Base-by-base conservation (phyloP, 441 rosid genomes). In the Populus trichocarpa region DNA sequence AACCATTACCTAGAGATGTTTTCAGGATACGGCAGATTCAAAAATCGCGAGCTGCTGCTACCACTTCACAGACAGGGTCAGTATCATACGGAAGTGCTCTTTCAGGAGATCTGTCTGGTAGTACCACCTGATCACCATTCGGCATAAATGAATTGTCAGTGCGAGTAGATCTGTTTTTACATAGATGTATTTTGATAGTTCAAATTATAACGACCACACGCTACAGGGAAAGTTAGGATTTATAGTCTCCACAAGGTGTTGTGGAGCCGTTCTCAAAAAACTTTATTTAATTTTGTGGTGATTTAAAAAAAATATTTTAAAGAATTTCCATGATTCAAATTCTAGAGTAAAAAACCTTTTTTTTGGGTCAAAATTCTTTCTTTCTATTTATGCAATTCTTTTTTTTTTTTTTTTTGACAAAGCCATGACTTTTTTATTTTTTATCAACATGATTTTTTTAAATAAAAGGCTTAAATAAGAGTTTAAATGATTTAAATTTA, bases 41-140 rank as follows among this genome's bases (percentile, higher is more conserved):
- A 78, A 96, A 89, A 82, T 89, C 94, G 25, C 89, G 96, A 68
- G 90, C 87, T 40, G 90, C 87, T 40, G 87, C 84, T 61, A 67
- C 93, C 12, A 74, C 86, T 36, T 91, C 95, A 3, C 98, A 89
- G 80, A 92, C 98, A 0, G 94, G 96, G 66, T 93, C 96, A 14
- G 88, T 84, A 11, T 95, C 97, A 0, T 93, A 92, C 81, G 97
- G 98, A 63, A 93, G 98, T 79, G 97, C 89, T 13, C 73, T 88
- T 77, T 94, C 98, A 6, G 98, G 97, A 23, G 98, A 95, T 77
- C 87, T 89, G 26, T 91, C 93, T 5, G 97, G 90, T 26, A 91
- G 90, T 87, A 89, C 92, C 16, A 81, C 89, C 63, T 94, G 80
- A 86, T 66, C 18, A 53, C 67, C 13, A 8, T 32, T 73, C 11